These are phyloP conservation scores for Lentinula sp. DNA, from an alignment of 768 basidiomycete genomes.

Conservation along the genomic window DNA sequence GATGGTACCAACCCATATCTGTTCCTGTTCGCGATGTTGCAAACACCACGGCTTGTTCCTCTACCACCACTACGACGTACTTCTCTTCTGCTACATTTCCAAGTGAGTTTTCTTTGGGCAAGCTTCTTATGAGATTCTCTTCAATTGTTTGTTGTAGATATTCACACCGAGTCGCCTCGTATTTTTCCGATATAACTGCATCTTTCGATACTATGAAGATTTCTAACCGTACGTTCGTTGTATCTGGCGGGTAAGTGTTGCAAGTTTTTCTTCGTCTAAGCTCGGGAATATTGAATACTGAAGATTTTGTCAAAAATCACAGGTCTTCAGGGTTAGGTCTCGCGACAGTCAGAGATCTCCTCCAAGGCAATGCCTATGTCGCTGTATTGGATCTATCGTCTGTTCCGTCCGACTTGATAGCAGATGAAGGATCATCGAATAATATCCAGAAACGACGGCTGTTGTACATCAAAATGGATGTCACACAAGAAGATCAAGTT, in stretches of 20 bases:
- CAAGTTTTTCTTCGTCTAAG: not conserved
- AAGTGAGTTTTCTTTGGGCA: not conserved
- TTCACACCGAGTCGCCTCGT: not conserved
- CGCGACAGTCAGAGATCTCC: slow-evolving; percentile 41
- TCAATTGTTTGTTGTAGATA: not conserved
- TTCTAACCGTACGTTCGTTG: slow-evolving; percentile 46
- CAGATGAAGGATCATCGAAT: not conserved
- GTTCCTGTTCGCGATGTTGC: not conserved
- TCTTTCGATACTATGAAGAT: slow-evolving; percentile 32
- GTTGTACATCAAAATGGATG: slow-evolving; percentile 23
- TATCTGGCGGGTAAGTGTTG: slow-evolving; percentile 46
- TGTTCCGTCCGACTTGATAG: slow-evolving; percentile 16
- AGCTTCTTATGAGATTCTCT: no score
- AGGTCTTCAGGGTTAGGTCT: slow-evolving; percentile 56
- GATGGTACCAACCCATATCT: not conserved
- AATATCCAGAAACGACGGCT: slow-evolving; percentile 10
- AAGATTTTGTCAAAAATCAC: not conserved
- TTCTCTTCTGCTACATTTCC: no score
- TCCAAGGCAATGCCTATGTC: slow-evolving; percentile 35
- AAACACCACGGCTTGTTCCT: not conserved
- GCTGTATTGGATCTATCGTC: slow-evolving; percentile 43
- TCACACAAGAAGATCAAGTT: slow-evolving; percentile 29
- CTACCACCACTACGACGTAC: not conserved
- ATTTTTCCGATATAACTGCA: not conserved
- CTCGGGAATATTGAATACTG: not conserved